phyloP scores from a whole-genome alignment of 495 filamentous ascomycete genomes.

The Aspergillus steynii region DNA sequence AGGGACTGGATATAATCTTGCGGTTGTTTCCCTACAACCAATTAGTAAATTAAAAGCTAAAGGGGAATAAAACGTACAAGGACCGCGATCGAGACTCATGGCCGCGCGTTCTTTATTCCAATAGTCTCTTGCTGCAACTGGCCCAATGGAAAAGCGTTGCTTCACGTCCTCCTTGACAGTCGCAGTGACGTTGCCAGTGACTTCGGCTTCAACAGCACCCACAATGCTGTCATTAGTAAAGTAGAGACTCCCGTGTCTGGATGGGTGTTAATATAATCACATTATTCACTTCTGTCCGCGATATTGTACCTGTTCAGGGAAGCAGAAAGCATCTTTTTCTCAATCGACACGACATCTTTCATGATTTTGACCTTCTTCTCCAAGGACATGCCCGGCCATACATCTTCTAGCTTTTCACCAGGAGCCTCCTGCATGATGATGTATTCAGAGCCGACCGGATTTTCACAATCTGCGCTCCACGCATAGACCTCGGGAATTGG shows the following conservation, averaged over 20 bases:
- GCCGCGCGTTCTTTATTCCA: slow-evolving; percentile 29
- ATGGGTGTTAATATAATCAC: too few relatives aligned
- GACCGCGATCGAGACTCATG: slow-evolving; percentile 31
- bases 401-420: slow-evolving; percentile 23
- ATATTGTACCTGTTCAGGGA: slow-evolving; percentile 23
- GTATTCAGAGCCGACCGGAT: slow-evolving; percentile 38
- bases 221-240: slow-evolving; percentile 21
- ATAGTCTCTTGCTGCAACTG: slow-evolving; percentile 24
- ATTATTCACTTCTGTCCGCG: background rate
- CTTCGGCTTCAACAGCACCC: slow-evolving; percentile 9
- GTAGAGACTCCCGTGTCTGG: slow-evolving; percentile 33
- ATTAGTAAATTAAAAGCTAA: slow-evolving; percentile 9
- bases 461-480: slow-evolving; percentile 33
- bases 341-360: slow-evolving; percentile 26
- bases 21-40: slow-evolving; percentile 21
- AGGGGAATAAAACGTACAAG: slow-evolving; percentile 23
- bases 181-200: slow-evolving; percentile 13
- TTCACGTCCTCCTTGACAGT: slow-evolving; percentile 18
- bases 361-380: slow-evolving; percentile 28
- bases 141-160: slow-evolving; percentile 32
- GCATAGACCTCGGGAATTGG: slow-evolving; percentile 38
- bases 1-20: slow-evolving; percentile 26
- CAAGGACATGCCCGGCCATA: slow-evolving; percentile 29
- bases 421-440: slow-evolving; percentile 43
- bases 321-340: slow-evolving; percentile 30